Base-by-base conservation (phyloP, 2,329 filamentous ascomycete species). In the Lecanicillium sp. region DNA sequence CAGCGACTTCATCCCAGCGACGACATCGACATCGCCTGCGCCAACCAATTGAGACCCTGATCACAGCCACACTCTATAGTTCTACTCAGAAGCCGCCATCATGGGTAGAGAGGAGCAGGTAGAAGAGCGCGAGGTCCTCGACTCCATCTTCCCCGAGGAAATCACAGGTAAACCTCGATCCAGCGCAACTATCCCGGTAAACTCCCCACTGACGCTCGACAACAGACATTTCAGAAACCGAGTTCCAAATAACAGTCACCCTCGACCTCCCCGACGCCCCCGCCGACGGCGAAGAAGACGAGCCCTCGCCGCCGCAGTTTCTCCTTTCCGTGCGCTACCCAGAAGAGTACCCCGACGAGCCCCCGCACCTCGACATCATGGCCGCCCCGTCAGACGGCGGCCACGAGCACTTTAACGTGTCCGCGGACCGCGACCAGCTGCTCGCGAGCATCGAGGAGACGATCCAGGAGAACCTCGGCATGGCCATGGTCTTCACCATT, bases 121-220 rank as follows among this genome's bases (percentile, higher is more conserved):
- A 49, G 92, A 98, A 67, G 92, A 98, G 74, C 82, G 89, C 45
- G 92, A 98, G 64, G 90, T 98, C 52, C 87, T 98, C 58, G 87
- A 94, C 57, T 96, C 90, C 44, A 98, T 98, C 57, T 98, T 97
- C 52, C 88, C 92, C 2, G 90, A 98, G 44, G 92, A 98, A 67
- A 95, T 98, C 51, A 90, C 82, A 74, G 84, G 88, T 90, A 55
- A 34, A 61, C 46, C 33, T 20, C 2, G 10, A 13, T 33, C 25
- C 18, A 11, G 14, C 27, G 19, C 30, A 17, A 34, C 25, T n/a
- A 27, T 15, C 28, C 7, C 35, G 12, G 12, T 15, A 4, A 29
- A 27, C 28, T 36, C 37, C 27, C 19, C 2, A 20, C 30, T 40
- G 29, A 43, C 37, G 20, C 33, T 20, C 13, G 12, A n/a, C n/a